Base-by-base conservation (phyloP, 2,329 filamentous ascomycete genomes). In the Lachnellula arida region DNA sequence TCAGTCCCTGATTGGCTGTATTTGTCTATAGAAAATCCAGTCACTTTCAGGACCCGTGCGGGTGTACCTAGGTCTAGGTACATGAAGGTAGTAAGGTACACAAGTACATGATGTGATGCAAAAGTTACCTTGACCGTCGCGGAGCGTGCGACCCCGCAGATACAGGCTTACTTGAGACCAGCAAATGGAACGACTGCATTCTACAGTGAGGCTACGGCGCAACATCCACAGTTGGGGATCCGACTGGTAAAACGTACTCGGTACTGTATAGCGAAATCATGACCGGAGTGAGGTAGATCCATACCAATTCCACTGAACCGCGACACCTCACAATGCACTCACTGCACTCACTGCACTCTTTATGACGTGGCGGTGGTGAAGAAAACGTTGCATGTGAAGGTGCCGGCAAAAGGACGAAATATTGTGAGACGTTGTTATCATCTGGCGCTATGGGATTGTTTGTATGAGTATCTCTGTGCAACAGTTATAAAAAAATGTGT, bases 401-500 rank as follows among this genome's bases (percentile, higher is more conserved):
- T 1, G 14, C 44, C 14, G 23, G 12, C 17, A 8, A 15, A 23
- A 34, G 19, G 14, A 32, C 23, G 23, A 47, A 32, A 17, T 28
- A 1, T 46, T 47, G 23, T 5, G 12, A 32, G 23, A 50, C 46
- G 34, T 54, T 51, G 48, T 48, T 55, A 57, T 47, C 54, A 57
- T 55, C 49, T 50, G 55, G 48, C 22, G 34, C 32, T 48, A 23
- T 48, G 28, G 12, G 32, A 23, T 22, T 35, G n/a, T 25, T n/a
- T 35, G 51, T 17, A 12, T 44, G 15, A 25, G 19, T 8, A 43
- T 15, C 40, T n/a, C 17, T 53, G 57, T 49, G 51, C 48, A 56
- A 63, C 55, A 60, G 43, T 40, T 42, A 49, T 57, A 54, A 59
- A 56, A 55, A 53, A 57, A 35, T 37, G 51, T 58, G 54, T 59